Evolutionary conservation across 768 basidiomycete species (phyloP).

Genomic region (Fomitopsis pulvina): DNA sequence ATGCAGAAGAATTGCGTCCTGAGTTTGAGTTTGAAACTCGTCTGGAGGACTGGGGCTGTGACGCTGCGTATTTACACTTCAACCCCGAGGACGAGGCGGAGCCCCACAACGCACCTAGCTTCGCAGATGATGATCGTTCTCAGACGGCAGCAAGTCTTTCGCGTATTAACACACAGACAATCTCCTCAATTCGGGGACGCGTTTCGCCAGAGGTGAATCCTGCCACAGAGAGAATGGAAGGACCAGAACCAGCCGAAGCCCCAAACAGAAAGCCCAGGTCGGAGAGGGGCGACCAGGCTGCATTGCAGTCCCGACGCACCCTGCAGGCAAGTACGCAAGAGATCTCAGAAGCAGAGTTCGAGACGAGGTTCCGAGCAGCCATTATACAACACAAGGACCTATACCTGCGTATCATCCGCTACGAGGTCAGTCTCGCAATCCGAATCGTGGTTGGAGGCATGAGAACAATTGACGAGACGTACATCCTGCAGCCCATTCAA

Average conservation of each 20-base stretch:
- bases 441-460: background rate
- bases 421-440: constrained; percentile 56
- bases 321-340: constrained; percentile 7
- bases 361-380: constrained; percentile 31
- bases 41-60: constrained; percentile 9
- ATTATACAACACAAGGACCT: constrained; percentile 42
- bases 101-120: background rate
- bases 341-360: constrained; percentile 35
- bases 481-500: constrained; percentile 48
- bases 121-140: background rate
- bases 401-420: constrained; percentile 53
- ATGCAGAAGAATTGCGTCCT: too few species aligned
- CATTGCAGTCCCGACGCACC: background rate
- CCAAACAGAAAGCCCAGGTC: constrained; percentile 5
- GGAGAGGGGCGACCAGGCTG: constrained; percentile 11
- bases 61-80: constrained; percentile 30
- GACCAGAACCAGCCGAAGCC: background rate
- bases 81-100: constrained; percentile 16
- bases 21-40: constrained; percentile 5
- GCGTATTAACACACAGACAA: too few species aligned
- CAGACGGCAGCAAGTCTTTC: background rate
- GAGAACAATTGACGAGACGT: background rate
- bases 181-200: too few species aligned
- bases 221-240: background rate
- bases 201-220: background rate